phyloP scores from a whole-genome alignment of 805 yeast species.

The Saccharomycopsis sp. region DNA sequence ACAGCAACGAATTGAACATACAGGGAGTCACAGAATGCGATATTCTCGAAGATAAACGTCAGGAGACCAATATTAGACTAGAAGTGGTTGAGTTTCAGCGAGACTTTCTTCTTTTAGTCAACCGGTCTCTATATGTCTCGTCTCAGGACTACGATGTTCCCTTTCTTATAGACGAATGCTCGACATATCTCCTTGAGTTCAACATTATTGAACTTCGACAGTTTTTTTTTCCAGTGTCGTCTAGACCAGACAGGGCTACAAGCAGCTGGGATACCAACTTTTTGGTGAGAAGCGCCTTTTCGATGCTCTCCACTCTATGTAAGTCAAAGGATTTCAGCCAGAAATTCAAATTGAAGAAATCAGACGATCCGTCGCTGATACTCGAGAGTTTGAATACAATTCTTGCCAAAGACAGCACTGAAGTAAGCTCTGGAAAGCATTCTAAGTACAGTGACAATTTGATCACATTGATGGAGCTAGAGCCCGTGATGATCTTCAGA shows the following conservation, averaged over 20 bases:
- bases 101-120: not conserved
- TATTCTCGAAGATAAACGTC: not conserved
- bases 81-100: constrained; percentile 1
- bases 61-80: not conserved
- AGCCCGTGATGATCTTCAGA: not conserved
- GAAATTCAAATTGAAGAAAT: not conserved
- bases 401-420: not conserved
- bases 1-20: not conserved
- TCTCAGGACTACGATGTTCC: not conserved
- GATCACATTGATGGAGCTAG: not conserved
- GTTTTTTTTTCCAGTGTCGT: not conserved
- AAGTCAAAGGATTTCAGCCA: not conserved
- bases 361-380: not conserved
- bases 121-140: not conserved
- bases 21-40: not conserved
- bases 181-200: not conserved
- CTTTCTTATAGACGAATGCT: not conserved
- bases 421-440: not conserved
- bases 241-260: not conserved
- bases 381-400: not conserved
- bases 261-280: not conserved
- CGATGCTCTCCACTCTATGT: not conserved
- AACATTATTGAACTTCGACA: not conserved
- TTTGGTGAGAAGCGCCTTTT: not conserved
- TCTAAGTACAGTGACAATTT: not conserved